A percentile compares a stretch with the other conserved stretches of the same genome.
These are phyloP conservation scores for Tylopilus cervinicoccineus DNA, from an alignment of 768 basidiomycete genomes.

Conservation along the genomic window DNA sequence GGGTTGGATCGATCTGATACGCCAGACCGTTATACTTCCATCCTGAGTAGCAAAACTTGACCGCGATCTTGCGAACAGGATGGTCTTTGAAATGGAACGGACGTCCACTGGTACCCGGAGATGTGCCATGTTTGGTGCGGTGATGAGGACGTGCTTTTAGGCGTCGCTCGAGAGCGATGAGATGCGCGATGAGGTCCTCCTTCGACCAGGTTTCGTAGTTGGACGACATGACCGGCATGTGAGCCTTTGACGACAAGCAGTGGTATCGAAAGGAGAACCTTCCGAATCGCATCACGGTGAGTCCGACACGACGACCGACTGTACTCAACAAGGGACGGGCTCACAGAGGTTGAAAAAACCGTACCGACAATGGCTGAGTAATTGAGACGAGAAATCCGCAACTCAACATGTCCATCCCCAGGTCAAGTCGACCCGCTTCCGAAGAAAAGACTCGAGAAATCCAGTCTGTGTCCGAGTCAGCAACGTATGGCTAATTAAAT, in stretches of 20 bases:
- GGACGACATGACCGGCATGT: slow-evolving; percentile 34
- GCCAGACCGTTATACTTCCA: slow-evolving; percentile 92
- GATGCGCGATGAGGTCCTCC: slow-evolving; percentile 4
- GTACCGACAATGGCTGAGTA: too few relatives aligned
- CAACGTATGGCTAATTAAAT: too few relatives aligned
- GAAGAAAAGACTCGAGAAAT: too few relatives aligned
- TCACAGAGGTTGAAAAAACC: too few relatives aligned
- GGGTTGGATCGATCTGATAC: slow-evolving; percentile 64
- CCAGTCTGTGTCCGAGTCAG: too few relatives aligned
- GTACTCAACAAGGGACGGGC: too few relatives aligned
- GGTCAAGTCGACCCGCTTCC: neutral
- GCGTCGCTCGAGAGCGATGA: neutral
- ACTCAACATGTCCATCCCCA: too few relatives aligned
- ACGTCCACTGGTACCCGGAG: slow-evolving; percentile 27
- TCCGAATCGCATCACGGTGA: slow-evolving; percentile 22
- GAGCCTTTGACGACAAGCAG: slow-evolving; percentile 26
- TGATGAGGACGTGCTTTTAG: neutral
- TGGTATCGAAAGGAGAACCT: slow-evolving; percentile 32
- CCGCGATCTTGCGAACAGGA: slow-evolving; percentile 84
- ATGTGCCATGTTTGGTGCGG: slow-evolving; percentile 8
- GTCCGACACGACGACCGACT: neutral
- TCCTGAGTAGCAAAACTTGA: slow-evolving; percentile 91
- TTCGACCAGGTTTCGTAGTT: slow-evolving; percentile 50
- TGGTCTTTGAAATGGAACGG: slow-evolving; percentile 64
- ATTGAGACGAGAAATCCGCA: too few relatives aligned